Evolutionary conservation across 768 basidiomycete species (phyloP).

Genomic region (Tylopilus sp.): DNA sequence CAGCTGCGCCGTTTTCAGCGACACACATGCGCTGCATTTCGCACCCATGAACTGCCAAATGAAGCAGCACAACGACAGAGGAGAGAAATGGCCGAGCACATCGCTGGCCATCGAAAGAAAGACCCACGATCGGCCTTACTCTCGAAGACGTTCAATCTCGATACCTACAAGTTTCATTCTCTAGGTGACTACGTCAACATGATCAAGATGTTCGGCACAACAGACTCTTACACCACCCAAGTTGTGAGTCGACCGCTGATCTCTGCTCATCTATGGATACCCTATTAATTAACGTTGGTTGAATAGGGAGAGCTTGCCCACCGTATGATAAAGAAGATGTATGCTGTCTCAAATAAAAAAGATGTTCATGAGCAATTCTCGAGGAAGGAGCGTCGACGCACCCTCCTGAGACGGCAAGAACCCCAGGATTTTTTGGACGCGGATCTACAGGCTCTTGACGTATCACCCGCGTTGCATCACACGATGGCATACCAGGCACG

Average conservation of each 20-base stretch:
- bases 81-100: background rate
- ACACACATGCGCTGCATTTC: background rate
- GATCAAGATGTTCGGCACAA: background rate
- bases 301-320: background rate
- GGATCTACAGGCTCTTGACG: background rate
- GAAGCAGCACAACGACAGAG: background rate
- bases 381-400: background rate
- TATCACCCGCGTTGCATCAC: background rate
- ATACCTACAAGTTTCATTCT: background rate
- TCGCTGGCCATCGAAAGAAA: background rate
- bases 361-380: background rate
- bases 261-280: background rate
- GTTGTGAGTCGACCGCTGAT: background rate
- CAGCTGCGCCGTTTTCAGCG: background rate
- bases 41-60: background rate
- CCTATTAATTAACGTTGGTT: background rate
- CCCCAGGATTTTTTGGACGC: background rate
- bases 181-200: background rate
- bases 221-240: background rate
- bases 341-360: background rate
- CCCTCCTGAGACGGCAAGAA: slow-evolving; percentile 2
- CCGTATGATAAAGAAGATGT: background rate
- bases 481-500: background rate
- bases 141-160: background rate
- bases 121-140: background rate